Conservation (phyloP, 1,139 yeast species). For the Suhomyces atakaporum region DNA sequence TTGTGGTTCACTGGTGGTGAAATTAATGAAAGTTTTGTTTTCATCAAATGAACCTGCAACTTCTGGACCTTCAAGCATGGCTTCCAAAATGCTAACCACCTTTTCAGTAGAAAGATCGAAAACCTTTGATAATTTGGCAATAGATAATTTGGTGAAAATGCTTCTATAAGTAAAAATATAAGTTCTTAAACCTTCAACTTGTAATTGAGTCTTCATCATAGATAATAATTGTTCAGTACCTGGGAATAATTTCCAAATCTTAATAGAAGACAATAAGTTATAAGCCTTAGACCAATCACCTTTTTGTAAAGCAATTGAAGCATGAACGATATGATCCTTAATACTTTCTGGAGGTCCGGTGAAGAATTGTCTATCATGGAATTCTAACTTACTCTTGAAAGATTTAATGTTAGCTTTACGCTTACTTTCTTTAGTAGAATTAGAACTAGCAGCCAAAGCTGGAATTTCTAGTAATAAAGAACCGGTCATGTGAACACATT, state of each 20-base stretch:
- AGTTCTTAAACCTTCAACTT: constrained; percentile 87
- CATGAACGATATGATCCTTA: constrained; percentile 90
- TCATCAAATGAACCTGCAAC: constrained; percentile 63
- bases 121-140: constrained; percentile 60
- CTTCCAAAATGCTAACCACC: constrained; percentile 65
- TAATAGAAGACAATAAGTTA: constrained; percentile 70
- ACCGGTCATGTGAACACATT: constrained; percentile 89
- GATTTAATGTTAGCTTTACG: constrained; percentile 76
- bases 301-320: constrained; percentile 83
- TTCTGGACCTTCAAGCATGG: constrained; percentile 78
- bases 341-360: constrained; percentile 98
- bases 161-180: constrained; percentile 83
- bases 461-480: constrained; percentile 93
- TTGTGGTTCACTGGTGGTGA: constrained; percentile 74
- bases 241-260: constrained; percentile 87
- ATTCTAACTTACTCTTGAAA: constrained; percentile 88
- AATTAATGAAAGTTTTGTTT: constrained; percentile 56
- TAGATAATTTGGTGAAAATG: constrained; percentile 74
- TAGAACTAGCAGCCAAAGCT: constrained; percentile 59
- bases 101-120: constrained; percentile 63
- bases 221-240: constrained; percentile 64
- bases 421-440: constrained; percentile 51
- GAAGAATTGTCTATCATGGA: constrained; percentile 91
- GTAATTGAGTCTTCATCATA: constrained; percentile 76
- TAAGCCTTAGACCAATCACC: constrained; percentile 89